Conservation (phyloP, 257 asterid species). For the Verbena officinalis region DNA sequence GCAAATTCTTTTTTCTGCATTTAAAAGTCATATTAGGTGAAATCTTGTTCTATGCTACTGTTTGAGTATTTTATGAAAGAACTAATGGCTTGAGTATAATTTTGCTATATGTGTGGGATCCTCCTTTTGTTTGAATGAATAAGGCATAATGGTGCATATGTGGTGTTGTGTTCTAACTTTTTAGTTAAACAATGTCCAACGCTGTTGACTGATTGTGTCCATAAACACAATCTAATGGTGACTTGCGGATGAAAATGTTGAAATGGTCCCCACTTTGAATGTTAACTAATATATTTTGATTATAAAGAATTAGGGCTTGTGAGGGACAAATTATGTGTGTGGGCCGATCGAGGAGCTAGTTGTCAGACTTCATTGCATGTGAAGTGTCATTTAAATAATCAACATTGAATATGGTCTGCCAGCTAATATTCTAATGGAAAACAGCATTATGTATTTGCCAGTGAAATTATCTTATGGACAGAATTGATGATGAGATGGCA, state of each 20-base stretch:
- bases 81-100: not conserved
- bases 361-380: conserved; percentile 40
- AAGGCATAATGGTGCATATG: too few species aligned
- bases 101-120: too few species aligned
- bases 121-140: too few species aligned
- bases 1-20: not conserved
- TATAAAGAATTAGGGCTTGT: not conserved
- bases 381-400: conserved; percentile 26
- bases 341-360: conserved; percentile 43
- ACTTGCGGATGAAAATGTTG: conserved; percentile 23
- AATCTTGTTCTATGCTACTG: not conserved
- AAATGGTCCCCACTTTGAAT: too few species aligned
- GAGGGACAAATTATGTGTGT: conserved; percentile 21
- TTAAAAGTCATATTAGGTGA: not conserved
- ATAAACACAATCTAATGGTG: too few species aligned
- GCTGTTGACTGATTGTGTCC: too few species aligned
- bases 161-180: too few species aligned
- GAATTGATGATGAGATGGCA: conserved; percentile 1
- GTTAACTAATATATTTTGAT: too few species aligned
- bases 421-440: conserved; percentile 34
- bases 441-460: conserved; percentile 23
- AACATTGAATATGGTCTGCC: conserved; percentile 20
- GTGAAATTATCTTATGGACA: conserved; percentile 6
- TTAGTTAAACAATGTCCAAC: too few species aligned
- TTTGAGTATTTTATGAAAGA: not conserved